Conservation (phyloP, 257 asterid species). For the Haberlea rhodopensis region DNA sequence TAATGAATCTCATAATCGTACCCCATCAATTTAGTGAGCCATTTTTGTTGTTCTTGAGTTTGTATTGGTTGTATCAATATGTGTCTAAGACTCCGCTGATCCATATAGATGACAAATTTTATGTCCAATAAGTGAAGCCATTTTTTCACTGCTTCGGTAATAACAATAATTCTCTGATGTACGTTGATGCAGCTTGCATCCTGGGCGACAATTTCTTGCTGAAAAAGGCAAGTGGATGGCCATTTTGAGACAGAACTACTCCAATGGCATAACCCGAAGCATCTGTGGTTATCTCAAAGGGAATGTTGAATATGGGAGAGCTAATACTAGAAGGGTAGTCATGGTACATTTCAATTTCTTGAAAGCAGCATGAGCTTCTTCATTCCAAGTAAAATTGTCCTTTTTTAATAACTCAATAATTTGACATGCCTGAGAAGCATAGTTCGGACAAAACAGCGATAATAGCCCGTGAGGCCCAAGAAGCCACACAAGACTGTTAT, state of each 20-base stretch:
- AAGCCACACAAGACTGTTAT: not conserved
- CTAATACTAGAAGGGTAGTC: not conserved
- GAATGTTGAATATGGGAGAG: not conserved
- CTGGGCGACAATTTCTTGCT: not conserved
- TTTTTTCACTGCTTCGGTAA: no score
- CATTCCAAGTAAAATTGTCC: not conserved
- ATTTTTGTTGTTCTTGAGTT: not conserved
- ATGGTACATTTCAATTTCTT: not conserved
- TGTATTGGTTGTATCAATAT: not conserved
- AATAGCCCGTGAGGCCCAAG: not conserved
- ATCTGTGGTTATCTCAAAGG: not conserved
- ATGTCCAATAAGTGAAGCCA: not conserved
- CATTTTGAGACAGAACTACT: not conserved
- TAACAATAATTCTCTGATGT: no score
- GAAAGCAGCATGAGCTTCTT: not conserved
- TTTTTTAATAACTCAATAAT: not conserved
- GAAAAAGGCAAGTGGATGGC: not conserved
- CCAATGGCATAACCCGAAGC: not conserved
- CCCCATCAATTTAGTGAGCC: constrained; percentile 4
- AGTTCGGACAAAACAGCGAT: not conserved
- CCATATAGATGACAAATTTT: not conserved
- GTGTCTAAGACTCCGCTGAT: not conserved
- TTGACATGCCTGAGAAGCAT: not conserved
- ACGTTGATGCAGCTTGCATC: not conserved
- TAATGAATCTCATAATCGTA: constrained; percentile 13